A percentile compares a stretch with the other conserved stretches of the same genome.
Evolutionary conservation across 495 filamentous ascomycete genomes (phyloP).

Genomic region (Neurospora sp.): DNA sequence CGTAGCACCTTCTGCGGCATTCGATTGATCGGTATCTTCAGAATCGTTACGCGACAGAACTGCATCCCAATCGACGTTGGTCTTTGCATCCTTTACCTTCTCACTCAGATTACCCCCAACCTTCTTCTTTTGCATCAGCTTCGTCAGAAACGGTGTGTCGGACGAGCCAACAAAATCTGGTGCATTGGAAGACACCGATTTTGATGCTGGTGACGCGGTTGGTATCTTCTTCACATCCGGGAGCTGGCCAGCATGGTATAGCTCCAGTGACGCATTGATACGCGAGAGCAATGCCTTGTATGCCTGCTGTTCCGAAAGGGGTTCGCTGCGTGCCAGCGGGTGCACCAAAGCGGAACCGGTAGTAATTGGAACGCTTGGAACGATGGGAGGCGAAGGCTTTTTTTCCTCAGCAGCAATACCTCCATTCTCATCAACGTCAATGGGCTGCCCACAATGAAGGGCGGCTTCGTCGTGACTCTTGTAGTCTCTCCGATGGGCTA

Average conservation of each 20-base stretch:
- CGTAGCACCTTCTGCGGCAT: slow-evolving; percentile 8
- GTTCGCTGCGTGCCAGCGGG: slow-evolving; percentile 53
- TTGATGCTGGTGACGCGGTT: slow-evolving; percentile 2
- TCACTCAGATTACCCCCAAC: slow-evolving; percentile 52
- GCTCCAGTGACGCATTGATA: slow-evolving; percentile 35
- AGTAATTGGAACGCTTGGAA: slow-evolving; percentile 2
- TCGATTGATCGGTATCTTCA: slow-evolving; percentile 30
- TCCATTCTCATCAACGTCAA: slow-evolving; percentile 58
- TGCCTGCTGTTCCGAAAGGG: slow-evolving; percentile 42
- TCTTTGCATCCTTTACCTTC: slow-evolving; percentile 48
- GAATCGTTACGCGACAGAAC: slow-evolving; percentile 40
- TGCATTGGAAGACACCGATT: neutral
- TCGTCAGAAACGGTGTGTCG: slow-evolving; percentile 67
- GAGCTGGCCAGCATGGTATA: slow-evolving; percentile 37
- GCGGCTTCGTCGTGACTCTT: slow-evolving; percentile 92
- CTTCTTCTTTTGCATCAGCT: slow-evolving; percentile 54
- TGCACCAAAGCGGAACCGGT: slow-evolving; percentile 51
- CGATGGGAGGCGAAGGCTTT: slow-evolving; percentile 21
- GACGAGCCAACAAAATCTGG: slow-evolving; percentile 47
- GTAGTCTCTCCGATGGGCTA: slow-evolving; percentile 82
- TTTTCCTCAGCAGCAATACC: slow-evolving; percentile 43
- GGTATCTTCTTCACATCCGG: slow-evolving; percentile 34
- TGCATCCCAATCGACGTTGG: slow-evolving; percentile 41
- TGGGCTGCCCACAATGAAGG: slow-evolving; percentile 71
- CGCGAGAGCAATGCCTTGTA: slow-evolving; percentile 37